Evolutionary conservation across 1,139 yeast genomes (phyloP).

Genomic region (Wickerhamomyces sp.): DNA sequence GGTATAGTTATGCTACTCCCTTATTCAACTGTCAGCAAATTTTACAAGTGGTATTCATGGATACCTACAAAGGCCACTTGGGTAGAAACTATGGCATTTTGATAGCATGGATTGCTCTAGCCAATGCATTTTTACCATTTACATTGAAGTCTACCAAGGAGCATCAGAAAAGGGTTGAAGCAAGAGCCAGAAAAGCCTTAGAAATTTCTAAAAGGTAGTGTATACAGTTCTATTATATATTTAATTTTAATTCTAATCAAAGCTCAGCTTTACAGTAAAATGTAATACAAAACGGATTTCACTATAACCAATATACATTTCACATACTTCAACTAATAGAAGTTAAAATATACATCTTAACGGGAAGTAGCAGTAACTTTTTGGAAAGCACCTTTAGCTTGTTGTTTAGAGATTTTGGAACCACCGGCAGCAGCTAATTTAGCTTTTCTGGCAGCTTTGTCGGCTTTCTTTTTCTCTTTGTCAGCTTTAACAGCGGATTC

Average conservation of each 20-base stretch:
- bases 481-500: conserved; percentile 85
- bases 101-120: conserved; percentile 42
- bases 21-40: conserved; percentile 43
- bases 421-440: conserved; percentile 73
- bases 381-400: conserved; percentile 93
- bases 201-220: too few species aligned
- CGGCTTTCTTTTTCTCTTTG: conserved; percentile 94
- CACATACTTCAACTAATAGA: conserved; percentile 5
- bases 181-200: conserved; percentile 10
- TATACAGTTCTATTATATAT: too few species aligned
- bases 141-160: conserved; percentile 28
- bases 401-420: conserved; percentile 73
- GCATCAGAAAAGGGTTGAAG: conserved; percentile 18
- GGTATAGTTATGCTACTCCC: conserved; percentile 52
- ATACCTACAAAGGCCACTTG: conserved; percentile 42
- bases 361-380: conserved; percentile 96
- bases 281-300: not conserved
- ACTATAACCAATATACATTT: conserved; percentile 10
- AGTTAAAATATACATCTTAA: conserved; percentile 38
- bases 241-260: too few species aligned
- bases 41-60: conserved; percentile 40
- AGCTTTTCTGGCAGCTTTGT: conserved; percentile 93
- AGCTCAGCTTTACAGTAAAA: too few species aligned
- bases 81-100: conserved; percentile 46
- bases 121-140: conserved; percentile 39